Evolutionary conservation across 257 asterid genomes (phyloP), one percentile per base, ranked within the genome.

Genomic region (Orobanche coerulescens): DNA sequence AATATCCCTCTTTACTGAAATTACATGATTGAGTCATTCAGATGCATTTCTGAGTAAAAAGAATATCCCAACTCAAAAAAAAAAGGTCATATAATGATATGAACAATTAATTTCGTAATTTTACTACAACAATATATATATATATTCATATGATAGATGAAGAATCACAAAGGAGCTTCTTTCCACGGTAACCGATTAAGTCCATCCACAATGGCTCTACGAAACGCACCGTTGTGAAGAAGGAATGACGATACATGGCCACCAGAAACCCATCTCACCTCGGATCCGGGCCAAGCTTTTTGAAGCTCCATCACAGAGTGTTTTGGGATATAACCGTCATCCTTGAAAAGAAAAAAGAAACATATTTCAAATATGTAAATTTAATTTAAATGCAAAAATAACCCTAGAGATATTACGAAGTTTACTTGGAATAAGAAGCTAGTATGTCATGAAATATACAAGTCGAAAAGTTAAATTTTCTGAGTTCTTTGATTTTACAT

Each of bases 231-330:
- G 2, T 74, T 81, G 67, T 92, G 98, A 62, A 92, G 84, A 60
- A 92, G 81, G 71, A 86, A 88, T 20, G 98, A 92, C 4, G 96
- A 88, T 0, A 92, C 95, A 14, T 92, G 98, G 19, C 98, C 98
- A 0, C 96, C 95, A 0, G 74, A 81, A 61, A 92, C 96, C 98
- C 96, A 92, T 71, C 96, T 81, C 69, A 92, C 96, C 77, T 92
- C 98, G 5, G 98, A 88, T 47, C 96, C 96, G 4, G 98, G 96
- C 98, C 96, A 92, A 4, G 98, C 98, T 44, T 86, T 86, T 61
- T 78, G 95, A 63, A 92, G 96, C 83, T 88, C 91, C 76, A 86
- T 63, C 40, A 88, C 91, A 0, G 98, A 92, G 78, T 86, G 94
- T 65, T 79, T 84, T 9, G 96, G 98, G 24, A 92, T 88, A 50